Percentiles rank a stretch among this genome's conserved stretches.
These are phyloP conservation scores for Scedosporium apiospermum DNA, from an alignment of 2,329 filamentous ascomycete genomes.

Conservation along the genomic window DNA sequence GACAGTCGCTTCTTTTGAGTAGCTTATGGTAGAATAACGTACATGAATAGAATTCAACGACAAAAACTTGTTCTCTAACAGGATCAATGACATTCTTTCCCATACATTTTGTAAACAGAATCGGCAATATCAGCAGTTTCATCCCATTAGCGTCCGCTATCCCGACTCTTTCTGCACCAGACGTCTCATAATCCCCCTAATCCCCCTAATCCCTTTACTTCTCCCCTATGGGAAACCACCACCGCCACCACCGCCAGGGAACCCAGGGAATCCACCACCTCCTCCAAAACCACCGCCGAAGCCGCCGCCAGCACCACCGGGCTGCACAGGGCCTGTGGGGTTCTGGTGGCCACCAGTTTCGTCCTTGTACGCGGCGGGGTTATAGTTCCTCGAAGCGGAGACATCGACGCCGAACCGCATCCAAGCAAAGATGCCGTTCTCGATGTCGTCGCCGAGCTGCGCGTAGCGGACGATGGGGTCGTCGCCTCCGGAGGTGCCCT, in stretches of 20 bases:
- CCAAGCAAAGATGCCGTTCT: conserved; percentile 46
- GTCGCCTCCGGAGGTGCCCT: conserved; percentile 36
- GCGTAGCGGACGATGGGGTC: conserved; percentile 52
- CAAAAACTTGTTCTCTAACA: no score
- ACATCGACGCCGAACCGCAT: conserved; percentile 43
- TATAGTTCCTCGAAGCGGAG: conserved; percentile 2
- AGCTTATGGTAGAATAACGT: no score
- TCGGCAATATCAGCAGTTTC: no score
- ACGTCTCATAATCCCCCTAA: not conserved
- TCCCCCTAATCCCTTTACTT: not conserved
- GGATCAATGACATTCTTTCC: no score
- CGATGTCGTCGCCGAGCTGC: conserved; percentile 40
- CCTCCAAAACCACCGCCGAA: not conserved
- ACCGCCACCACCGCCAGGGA: not conserved
- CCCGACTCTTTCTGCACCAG: not conserved
- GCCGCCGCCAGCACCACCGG: not conserved
- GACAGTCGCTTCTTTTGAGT: no score
- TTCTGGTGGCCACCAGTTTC: conserved; percentile 6
- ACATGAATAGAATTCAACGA: no score
- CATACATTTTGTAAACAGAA: no score
- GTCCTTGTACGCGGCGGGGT: conserved; percentile 7
- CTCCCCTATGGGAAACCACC: not conserved
- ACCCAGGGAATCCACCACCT: not conserved
- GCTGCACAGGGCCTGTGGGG: conserved; percentile 3
- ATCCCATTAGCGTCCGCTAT: no score